Conservation (phyloP, 2,329 filamentous ascomycete species). For the Fusarium sp. region DNA sequence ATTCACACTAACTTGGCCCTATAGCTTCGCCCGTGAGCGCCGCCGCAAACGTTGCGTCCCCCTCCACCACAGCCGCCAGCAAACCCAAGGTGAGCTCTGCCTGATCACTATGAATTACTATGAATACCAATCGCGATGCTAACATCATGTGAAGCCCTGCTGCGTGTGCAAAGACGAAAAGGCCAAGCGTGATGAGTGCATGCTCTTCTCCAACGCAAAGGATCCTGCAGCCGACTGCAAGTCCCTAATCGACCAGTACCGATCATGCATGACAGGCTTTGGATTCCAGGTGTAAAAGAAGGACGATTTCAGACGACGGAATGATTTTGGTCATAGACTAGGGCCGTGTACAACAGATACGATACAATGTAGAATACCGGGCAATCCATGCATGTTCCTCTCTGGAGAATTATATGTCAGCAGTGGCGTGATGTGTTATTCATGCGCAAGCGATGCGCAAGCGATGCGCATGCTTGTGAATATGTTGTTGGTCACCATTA, state of each 20-base stretch:
- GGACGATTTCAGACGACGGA: not conserved
- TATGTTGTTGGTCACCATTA: not conserved
- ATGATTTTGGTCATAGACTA: constrained; percentile 17
- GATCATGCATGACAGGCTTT: constrained; percentile 90
- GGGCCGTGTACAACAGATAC: constrained; percentile 38
- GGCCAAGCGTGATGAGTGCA: constrained; percentile 92
- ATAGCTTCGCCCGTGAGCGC: constrained; percentile 39
- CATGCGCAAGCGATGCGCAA: not conserved
- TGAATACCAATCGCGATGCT: constrained; percentile 29
- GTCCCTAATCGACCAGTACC: constrained; percentile 85
- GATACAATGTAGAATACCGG: constrained; percentile 41
- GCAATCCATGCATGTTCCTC: constrained; percentile 39
- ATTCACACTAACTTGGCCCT: constrained; percentile 6
- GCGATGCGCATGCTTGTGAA: not conserved
- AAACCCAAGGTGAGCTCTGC: constrained; percentile 58
- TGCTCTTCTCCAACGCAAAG: constrained; percentile 91
- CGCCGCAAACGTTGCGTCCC: constrained; percentile 45
- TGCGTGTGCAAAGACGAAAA: constrained; percentile 99
- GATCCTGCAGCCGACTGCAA: constrained; percentile 88
- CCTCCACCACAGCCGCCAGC: constrained; percentile 43
- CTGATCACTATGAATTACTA: not conserved
- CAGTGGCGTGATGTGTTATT: constrained; percentile 37
- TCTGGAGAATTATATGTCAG: constrained; percentile 15
- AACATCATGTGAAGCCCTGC: constrained; percentile 75
- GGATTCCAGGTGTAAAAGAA: constrained; percentile 77